Evolutionary conservation across 225 moss, liverwort and hornwort species (phyloP), one percentile per base, ranked within the genome.

Genomic region (Ulota crispa): DNA sequence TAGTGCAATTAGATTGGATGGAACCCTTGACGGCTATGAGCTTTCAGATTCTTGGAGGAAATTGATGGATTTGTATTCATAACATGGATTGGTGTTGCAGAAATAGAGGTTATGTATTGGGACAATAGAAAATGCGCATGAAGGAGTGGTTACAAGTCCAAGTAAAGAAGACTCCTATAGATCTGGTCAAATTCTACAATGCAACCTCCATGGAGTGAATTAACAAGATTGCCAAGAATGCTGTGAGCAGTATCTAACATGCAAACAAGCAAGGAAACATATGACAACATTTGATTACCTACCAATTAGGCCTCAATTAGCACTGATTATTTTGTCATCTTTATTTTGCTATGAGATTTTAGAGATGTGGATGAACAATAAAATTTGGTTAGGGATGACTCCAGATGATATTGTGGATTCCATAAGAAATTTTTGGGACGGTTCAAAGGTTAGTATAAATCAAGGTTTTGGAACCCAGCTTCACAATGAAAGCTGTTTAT

Each of bases 51-150:
- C 43, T 43, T 68, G 42, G 32, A 43, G 26, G 27, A 69, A 45
- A 69, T 45, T 69, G 69, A 69, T 69, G 69, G 26, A 27, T 27
- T 13, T 69, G 12, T 69, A 27, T 16, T 26, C 42, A 15, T 2
- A 27, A 69, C 6, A 50, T 50, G 9, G 39, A 78, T 67, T 67
- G 67, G 66, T 67, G 24, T 26, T 37, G 1, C 78, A 78, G 0
- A 54, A 19, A 78, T 78, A 27, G 27, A 67, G 27, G 19, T 1
- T 67, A 10, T 67, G 39, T 37, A 18, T 78, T 19, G 54, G 27
- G 0, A 54, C 3, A 11, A 0, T 0, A 6, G 12, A 78, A 39
- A 0, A 54, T 26, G 11, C 0, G 0, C 3, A 55, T 54, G 19
- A 55, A 67, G 6, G 67, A 6, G 7, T 67, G 26, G 6, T 20